Evolutionary conservation across 2,329 filamentous ascomycete species (phyloP).

Genomic region (Bretziella fagacearum): DNA sequence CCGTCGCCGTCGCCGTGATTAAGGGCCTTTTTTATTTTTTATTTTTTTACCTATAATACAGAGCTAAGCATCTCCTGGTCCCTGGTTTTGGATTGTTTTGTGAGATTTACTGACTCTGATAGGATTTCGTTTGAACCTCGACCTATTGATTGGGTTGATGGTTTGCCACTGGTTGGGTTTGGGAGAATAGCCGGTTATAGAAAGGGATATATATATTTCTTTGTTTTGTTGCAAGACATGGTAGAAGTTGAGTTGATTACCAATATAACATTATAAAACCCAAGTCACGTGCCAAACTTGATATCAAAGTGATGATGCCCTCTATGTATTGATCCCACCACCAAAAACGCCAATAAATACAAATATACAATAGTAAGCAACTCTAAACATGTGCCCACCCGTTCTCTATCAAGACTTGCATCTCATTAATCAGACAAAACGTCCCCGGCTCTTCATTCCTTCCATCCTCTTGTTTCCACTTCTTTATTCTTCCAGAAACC

Average conservation of each 20-base stretch:
- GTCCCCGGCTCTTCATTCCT: conserved; percentile 28
- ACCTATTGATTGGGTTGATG: background rate
- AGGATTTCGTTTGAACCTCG: background rate
- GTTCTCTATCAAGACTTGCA: conserved; percentile 39
- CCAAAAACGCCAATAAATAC: background rate
- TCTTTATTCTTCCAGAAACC: conserved; percentile 24
- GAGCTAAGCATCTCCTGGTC: background rate
- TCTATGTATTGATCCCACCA: too few species aligned
- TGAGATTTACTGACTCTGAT: background rate
- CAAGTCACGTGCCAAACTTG: background rate
- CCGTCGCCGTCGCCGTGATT: too few species aligned
- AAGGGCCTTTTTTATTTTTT: background rate
- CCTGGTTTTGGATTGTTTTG: background rate
- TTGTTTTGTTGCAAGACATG: too few species aligned
- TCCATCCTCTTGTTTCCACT: conserved; percentile 24
- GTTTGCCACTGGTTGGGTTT: too few species aligned
- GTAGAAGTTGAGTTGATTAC: background rate
- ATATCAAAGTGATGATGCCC: background rate
- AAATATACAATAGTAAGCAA: background rate
- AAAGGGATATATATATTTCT: too few species aligned
- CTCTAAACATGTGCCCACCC: conserved; percentile 41
- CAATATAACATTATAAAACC: background rate
- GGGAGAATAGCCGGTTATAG: too few species aligned
- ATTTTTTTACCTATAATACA: background rate
- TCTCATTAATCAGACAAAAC: conserved; percentile 42